Base-by-base conservation (phyloP, 2,329 filamentous ascomycete species). In the Claviceps sorghi region DNA sequence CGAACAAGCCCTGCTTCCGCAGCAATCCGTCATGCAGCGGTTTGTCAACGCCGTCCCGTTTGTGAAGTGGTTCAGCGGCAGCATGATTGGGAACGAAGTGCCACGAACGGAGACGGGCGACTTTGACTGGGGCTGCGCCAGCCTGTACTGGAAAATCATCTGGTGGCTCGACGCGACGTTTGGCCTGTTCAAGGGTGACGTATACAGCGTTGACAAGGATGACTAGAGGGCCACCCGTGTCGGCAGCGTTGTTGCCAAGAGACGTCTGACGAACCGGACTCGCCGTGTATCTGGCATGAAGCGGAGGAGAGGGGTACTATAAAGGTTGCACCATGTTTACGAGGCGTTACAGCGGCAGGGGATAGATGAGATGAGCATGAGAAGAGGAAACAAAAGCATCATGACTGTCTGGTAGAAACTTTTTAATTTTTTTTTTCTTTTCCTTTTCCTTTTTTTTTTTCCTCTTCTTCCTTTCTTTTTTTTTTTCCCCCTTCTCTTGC, bases 31-130 rank as follows among this genome's bases (percentile, higher is more conserved):
- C 52, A 70, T 76, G 38, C 82, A 86, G 65, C 76, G 80, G 50
- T 63, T 86, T 21, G 67, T 86, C 52, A 76, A 77, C 57, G 78
- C 76, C 51, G 78, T 88, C 42, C 85, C 85, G 2, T 74, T 88
- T 55, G 68, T 88, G 55, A 78, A 77, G 59, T 88, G 83, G 80
- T 84, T 89, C 62, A 82, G 80, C 46, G 82, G 71, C 57, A 81
- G 72, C 60, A 80, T 90, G 66, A 89, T 91, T 60, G 86, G 86
- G 6, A 82, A 81, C 62, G 77, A 84, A 63, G 80, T 91, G 41
- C 87, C 87, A 8, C 75, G 84, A 43, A 83, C 76, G 51, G 84
- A 88, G 51, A 73, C 77, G 44, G 87, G 86, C 53, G 81, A 80
- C 43, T 90, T 95, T 59, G 90, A 96, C 66, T 86, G 82, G 73